phyloP scores from a whole-genome alignment of 2,329 filamentous ascomycete genomes.

The Nemania diffusa region DNA sequence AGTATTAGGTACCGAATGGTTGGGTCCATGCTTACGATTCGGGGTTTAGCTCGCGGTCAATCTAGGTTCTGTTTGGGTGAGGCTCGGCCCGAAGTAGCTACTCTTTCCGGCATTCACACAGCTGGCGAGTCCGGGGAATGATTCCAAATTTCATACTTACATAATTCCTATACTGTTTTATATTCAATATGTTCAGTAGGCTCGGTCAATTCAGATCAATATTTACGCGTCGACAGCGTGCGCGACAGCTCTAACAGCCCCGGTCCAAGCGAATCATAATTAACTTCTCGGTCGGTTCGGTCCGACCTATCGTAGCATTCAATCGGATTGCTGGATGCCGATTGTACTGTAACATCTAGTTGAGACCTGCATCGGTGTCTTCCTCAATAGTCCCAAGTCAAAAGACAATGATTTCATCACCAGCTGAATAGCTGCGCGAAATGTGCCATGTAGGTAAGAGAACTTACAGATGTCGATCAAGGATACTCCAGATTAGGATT shows the following conservation, averaged over 20 bases:
- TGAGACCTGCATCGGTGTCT: background rate
- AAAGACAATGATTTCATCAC: background rate
- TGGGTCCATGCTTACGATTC: constrained; percentile 11
- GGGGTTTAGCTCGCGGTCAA: constrained; percentile 7
- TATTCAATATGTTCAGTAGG: background rate
- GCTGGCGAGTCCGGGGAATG: background rate
- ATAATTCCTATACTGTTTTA: background rate
- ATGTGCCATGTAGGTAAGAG: background rate
- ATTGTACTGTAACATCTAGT: background rate
- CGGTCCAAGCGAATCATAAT: background rate
- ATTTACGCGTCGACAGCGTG: background rate
- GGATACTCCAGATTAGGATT: background rate
- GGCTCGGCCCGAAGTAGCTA: constrained; percentile 30
- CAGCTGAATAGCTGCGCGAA: background rate
- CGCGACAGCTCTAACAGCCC: background rate
- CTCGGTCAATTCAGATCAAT: background rate
- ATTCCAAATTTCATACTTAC: constrained; percentile 14
- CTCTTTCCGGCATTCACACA: background rate
- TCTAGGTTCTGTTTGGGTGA: constrained; percentile 5
- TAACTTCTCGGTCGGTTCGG: constrained; percentile 23
- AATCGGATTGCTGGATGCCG: background rate
- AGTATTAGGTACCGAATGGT: constrained; percentile 12
- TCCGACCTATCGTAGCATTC: constrained; percentile 5
- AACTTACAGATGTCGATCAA: background rate
- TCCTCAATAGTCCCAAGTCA: background rate